phyloP scores from a whole-genome alignment of 164 flowering plant genomes.

The Berberis vulgaris region DNA sequence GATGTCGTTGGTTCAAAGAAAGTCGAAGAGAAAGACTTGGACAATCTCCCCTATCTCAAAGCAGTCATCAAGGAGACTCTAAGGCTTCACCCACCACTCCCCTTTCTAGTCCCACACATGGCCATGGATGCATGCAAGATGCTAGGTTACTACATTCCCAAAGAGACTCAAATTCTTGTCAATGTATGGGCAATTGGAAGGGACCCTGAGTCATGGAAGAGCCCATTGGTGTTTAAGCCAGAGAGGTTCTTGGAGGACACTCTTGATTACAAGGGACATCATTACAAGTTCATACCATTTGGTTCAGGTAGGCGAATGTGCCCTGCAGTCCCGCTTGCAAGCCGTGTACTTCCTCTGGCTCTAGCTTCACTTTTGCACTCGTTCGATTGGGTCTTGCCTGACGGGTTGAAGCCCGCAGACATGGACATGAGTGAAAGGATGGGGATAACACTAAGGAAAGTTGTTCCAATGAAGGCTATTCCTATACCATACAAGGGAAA shows the following conservation, averaged over 20 bases:
- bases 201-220: slow-evolving; percentile 43
- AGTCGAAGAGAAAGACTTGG: slow-evolving; percentile 37
- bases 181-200: slow-evolving; percentile 58
- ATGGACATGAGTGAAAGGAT: slow-evolving; percentile 30
- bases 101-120: slow-evolving; percentile 39
- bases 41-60: slow-evolving; percentile 35
- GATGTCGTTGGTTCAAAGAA: slow-evolving; percentile 25
- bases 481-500: slow-evolving; percentile 5
- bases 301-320: slow-evolving; percentile 59
- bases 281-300: slow-evolving; percentile 41
- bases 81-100: slow-evolving; percentile 48
- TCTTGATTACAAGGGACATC: slow-evolving; percentile 35
- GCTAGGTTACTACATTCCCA: slow-evolving; percentile 40
- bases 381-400: slow-evolving; percentile 40
- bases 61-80: slow-evolving; percentile 51
- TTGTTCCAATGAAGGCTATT: slow-evolving; percentile 8
- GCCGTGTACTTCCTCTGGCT: slow-evolving; percentile 25
- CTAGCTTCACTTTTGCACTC: slow-evolving; percentile 37
- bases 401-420: slow-evolving; percentile 12
- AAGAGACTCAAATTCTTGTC: slow-evolving; percentile 40
- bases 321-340: slow-evolving; percentile 42
- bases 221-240: slow-evolving; percentile 37
- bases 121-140: slow-evolving; percentile 30
- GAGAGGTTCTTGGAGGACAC: slow-evolving; percentile 40
- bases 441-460: slow-evolving; percentile 10